Conservation (phyloP, 2,329 filamentous ascomycete species). For the Paraphaeosphaeria minitans region DNA sequence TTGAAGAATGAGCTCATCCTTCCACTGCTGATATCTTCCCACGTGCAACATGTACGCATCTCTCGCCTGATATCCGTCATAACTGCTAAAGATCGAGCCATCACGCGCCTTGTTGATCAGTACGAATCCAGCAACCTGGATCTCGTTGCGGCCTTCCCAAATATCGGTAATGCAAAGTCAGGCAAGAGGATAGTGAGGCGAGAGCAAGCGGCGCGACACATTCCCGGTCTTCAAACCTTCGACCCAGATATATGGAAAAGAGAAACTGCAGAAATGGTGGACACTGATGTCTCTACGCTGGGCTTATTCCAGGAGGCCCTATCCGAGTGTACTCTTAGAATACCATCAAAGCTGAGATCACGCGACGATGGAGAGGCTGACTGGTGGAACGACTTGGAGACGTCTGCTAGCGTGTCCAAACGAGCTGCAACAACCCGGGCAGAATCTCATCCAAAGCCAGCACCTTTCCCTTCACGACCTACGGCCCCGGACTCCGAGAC, state of each 20-base stretch:
- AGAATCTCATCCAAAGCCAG: conserved; percentile 8
- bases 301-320: conserved; percentile 43
- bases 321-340: conserved; percentile 29
- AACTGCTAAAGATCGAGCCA: conserved; percentile 63
- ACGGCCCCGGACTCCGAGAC: conserved; percentile 17
- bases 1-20: conserved; percentile 58
- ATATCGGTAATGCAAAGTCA: conserved; percentile 53
- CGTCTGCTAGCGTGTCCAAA: conserved; percentile 16
- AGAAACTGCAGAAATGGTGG: conserved; percentile 31
- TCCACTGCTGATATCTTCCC: conserved; percentile 58
- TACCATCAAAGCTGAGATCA: conserved; percentile 32
- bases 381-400: conserved; percentile 33
- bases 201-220: conserved; percentile 58
- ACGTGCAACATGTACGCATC: conserved; percentile 55
- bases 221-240: conserved; percentile 62
- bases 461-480: conserved; percentile 9
- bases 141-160: conserved; percentile 62
- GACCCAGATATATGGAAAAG: conserved; percentile 54
- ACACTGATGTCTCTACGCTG: conserved; percentile 33
- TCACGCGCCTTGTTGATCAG: conserved; percentile 63
- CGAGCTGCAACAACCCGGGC: conserved; percentile 16
- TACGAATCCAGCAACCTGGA: conserved; percentile 62
- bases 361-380: conserved; percentile 16
- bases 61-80: conserved; percentile 56
- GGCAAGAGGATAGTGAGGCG: conserved; percentile 53